A percentile compares a stretch with the other conserved stretches of the same genome.
These are phyloP conservation scores for Sporothrix pseudoabietina DNA, from an alignment of 2,329 filamentous ascomycete species.

Conservation along the genomic window DNA sequence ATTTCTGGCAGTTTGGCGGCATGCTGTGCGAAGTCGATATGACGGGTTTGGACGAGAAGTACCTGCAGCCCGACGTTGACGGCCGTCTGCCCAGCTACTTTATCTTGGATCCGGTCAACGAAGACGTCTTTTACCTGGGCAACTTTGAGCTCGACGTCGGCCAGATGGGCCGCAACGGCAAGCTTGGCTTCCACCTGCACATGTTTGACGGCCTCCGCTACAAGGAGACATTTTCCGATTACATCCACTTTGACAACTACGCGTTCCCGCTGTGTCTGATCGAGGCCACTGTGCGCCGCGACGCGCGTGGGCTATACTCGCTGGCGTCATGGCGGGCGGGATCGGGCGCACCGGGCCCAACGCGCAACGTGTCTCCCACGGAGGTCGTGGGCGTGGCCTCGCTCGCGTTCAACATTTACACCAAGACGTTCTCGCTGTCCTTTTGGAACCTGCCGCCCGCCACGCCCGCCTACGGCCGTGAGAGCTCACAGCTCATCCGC, in stretches of 20 bases:
- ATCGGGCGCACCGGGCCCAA: neutral
- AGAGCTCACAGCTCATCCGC: neutral
- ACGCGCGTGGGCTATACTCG: conserved; percentile 26
- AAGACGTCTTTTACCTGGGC: conserved; percentile 31
- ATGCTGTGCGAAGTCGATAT: conserved; percentile 27
- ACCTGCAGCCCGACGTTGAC: conserved; percentile 32
- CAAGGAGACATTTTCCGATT: conserved; percentile 28
- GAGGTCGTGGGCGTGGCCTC: conserved; percentile 24
- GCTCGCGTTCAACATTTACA: conserved; percentile 33
- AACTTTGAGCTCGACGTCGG: conserved; percentile 27
- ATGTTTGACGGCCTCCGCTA: conserved; percentile 27
- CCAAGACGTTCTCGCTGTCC: conserved; percentile 26
- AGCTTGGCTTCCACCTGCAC: conserved; percentile 31
- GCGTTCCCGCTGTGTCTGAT: conserved; percentile 27
- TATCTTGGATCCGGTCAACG: conserved; percentile 28
- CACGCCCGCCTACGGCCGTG: conserved; percentile 1
- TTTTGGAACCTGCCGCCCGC: conserved; percentile 30
- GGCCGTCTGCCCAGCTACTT: conserved; percentile 33
- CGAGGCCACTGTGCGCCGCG: conserved; percentile 29
- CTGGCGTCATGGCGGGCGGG: conserved; percentile 31
- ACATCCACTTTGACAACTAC: conserved; percentile 21
- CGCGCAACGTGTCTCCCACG: neutral
- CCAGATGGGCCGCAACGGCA: conserved; percentile 18
- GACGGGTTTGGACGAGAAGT: conserved; percentile 23
- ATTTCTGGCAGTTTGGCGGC: conserved; percentile 30